These are phyloP conservation scores for Cordyceps cateniannulata DNA, from an alignment of 2,329 filamentous ascomycete species.

Conservation along the genomic window DNA sequence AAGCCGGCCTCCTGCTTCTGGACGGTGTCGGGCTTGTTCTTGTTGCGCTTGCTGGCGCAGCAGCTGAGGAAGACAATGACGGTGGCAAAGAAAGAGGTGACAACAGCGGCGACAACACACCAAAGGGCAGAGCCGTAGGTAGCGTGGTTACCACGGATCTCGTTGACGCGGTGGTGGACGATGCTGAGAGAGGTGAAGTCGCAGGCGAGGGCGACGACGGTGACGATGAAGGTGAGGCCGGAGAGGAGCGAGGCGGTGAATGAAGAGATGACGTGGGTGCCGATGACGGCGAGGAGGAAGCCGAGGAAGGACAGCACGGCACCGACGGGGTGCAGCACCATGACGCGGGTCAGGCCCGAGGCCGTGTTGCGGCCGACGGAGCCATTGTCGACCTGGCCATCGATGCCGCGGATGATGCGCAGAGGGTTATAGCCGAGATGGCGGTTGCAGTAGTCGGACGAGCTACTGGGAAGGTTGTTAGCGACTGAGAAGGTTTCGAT, in stretches of 20 bases:
- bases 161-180: constrained; percentile 47
- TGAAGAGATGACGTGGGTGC: constrained; percentile 40
- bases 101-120: constrained; percentile 50
- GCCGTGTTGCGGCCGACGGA: constrained; percentile 36
- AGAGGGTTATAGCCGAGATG: constrained; percentile 51
- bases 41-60: constrained; percentile 43
- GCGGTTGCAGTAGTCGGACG: constrained; percentile 39
- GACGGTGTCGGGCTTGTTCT: constrained; percentile 19
- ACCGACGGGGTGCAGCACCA: constrained; percentile 58
- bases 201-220: constrained; percentile 41
- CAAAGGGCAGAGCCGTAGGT: constrained; percentile 50
- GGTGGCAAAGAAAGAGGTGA: constrained; percentile 48
- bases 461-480: constrained; percentile 23
- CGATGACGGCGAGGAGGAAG: constrained; percentile 40
- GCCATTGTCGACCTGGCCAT: constrained; percentile 33
- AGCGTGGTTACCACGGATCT: constrained; percentile 34
- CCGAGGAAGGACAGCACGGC: constrained; percentile 50
- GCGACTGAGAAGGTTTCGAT: not conserved
- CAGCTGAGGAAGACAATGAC: constrained; percentile 56
- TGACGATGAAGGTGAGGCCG: constrained; percentile 42
- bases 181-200: constrained; percentile 54
- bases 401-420: constrained; percentile 32
- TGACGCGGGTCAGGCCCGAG: constrained; percentile 47
- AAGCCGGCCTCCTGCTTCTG: constrained; percentile 23
- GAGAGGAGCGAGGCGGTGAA: constrained; percentile 45